Evolutionary conservation across 257 asterid species (phyloP).

Genomic region (Solanum pennellii): DNA sequence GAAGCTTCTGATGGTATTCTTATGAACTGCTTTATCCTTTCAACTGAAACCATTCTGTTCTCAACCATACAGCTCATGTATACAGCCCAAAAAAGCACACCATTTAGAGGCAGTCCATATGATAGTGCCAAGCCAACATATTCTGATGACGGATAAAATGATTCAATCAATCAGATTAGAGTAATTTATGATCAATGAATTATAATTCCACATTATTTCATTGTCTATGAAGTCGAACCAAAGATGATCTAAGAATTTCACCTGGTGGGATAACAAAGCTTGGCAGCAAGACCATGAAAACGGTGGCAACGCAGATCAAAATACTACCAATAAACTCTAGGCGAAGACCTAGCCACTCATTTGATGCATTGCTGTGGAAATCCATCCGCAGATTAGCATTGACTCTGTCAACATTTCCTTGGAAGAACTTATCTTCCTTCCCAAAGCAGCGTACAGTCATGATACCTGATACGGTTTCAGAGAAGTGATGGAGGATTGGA

Average conservation of each 20-base stretch:
- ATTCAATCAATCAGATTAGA: not conserved
- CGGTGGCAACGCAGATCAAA: slow-evolving; percentile 34
- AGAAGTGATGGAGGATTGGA: slow-evolving; percentile 70
- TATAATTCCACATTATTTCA: not conserved
- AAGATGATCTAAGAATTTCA: not conserved
- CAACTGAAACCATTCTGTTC: slow-evolving; percentile 73
- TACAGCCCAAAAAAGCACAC: slow-evolving; percentile 29
- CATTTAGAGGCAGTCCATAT: slow-evolving; percentile 49
- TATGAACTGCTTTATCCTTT: slow-evolving; percentile 60
- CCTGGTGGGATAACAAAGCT: slow-evolving; percentile 49
- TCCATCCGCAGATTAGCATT: slow-evolving; percentile 43
- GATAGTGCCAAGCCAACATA: slow-evolving; percentile 60
- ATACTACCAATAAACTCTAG: slow-evolving; percentile 60
- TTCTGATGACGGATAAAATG: slow-evolving; percentile 8
- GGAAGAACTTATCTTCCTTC: slow-evolving; percentile 33
- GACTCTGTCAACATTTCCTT: slow-evolving; percentile 41
- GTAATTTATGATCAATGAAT: not conserved
- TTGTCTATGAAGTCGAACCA: not conserved
- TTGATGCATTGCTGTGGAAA: slow-evolving; percentile 58
- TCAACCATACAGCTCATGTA: slow-evolving; percentile 36
- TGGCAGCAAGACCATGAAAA: slow-evolving; percentile 48
- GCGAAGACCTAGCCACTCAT: slow-evolving; percentile 78
- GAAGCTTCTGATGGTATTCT: slow-evolving; percentile 58
- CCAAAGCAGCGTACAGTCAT: slow-evolving; percentile 61
- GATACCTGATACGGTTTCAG: slow-evolving; percentile 58